These are phyloP conservation scores for Vanrija sp. DNA, from an alignment of 1,284 basidiomycete species.

Conservation along the genomic window DNA sequence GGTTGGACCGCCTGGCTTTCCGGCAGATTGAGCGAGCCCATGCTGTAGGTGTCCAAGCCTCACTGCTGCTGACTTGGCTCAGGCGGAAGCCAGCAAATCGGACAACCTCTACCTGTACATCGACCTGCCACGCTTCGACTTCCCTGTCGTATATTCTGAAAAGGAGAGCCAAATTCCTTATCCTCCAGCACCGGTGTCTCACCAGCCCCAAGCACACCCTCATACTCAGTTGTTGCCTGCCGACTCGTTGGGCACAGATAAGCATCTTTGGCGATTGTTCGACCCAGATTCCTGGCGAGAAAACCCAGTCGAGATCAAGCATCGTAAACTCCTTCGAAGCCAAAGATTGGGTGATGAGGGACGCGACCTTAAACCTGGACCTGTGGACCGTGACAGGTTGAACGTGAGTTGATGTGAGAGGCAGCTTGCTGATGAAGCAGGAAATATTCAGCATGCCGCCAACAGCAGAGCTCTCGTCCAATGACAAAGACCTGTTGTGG, in stretches of 20 bases:
- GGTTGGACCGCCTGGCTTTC: conserved; percentile 91
- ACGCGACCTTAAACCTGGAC: conserved; percentile 92
- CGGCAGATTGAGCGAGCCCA: conserved; percentile 90
- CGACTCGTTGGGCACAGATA: conserved; percentile 57
- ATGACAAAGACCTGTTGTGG: conserved; percentile 97
- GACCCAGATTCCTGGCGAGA: conserved; percentile 83
- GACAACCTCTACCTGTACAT: conserved; percentile 89
- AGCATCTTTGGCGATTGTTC: conserved; percentile 78
- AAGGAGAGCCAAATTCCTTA: conserved; percentile 49
- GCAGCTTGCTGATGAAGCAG: conserved; percentile 49
- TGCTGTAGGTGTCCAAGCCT: conserved; percentile 56
- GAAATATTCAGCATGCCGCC: conserved; percentile 86
- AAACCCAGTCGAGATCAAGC: conserved; percentile 97
- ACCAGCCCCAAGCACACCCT: conserved; percentile 26
- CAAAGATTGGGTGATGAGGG: conserved; percentile 93
- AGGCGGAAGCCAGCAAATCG: conserved; percentile 84
- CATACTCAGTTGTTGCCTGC: conserved; percentile 45
- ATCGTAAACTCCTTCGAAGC: conserved; percentile 86
- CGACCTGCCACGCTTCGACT: conserved; percentile 94
- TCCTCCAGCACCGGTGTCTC: conserved; percentile 43
- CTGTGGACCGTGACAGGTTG: conserved; percentile 88
- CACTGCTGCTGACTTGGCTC: not conserved
- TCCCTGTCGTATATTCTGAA: conserved; percentile 95
- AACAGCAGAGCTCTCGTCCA: conserved; percentile 76
- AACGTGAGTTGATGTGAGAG: conserved; percentile 58